phyloP scores from a whole-genome alignment of 495 filamentous ascomycete species.

The Lichina pygmaea region DNA sequence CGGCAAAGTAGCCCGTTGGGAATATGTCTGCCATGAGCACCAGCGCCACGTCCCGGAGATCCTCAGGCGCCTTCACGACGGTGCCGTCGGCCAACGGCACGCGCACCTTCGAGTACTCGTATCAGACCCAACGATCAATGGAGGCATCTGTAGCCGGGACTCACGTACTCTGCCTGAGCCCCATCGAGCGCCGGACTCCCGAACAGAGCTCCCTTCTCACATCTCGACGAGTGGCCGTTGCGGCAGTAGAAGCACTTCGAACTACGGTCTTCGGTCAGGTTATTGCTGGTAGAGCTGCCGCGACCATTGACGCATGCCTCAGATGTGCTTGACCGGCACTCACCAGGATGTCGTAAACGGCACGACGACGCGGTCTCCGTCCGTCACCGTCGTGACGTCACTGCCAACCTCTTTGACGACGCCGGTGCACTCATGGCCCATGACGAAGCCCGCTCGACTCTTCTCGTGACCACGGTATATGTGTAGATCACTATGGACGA shows the following conservation, averaged over 20 bases:
- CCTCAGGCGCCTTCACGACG: slow-evolving; percentile 45
- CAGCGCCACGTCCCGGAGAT: slow-evolving; percentile 47
- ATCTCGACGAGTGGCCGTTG: slow-evolving; percentile 58
- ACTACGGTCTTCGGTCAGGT: slow-evolving; percentile 15
- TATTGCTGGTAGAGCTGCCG: neutral
- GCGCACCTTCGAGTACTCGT: slow-evolving; percentile 23
- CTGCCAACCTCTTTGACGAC: slow-evolving; percentile 38
- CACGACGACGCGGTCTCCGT: slow-evolving; percentile 55
- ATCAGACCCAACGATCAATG: neutral
- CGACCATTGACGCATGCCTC: neutral
- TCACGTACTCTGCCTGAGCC: slow-evolving; percentile 64
- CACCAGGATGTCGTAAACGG: slow-evolving; percentile 80
- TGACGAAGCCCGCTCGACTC: slow-evolving; percentile 33
- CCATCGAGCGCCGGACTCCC: slow-evolving; percentile 53
- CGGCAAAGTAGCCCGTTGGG: slow-evolving; percentile 75
- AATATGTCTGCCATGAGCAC: slow-evolving; percentile 79
- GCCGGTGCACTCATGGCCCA: slow-evolving; percentile 72
- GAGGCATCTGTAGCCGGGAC: slow-evolving; percentile 2
- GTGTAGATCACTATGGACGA: slow-evolving; percentile 47
- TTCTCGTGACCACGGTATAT: slow-evolving; percentile 64
- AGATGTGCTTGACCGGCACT: slow-evolving; percentile 7
- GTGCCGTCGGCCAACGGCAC: slow-evolving; percentile 70
- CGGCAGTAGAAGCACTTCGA: slow-evolving; percentile 78
- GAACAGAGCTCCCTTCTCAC: slow-evolving; percentile 46
- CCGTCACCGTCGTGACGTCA: slow-evolving; percentile 36